Evolutionary conservation across 2,329 filamentous ascomycete species (phyloP), one percentile per base, ranked within the genome.

Genomic region (Madurella fahalii): DNA sequence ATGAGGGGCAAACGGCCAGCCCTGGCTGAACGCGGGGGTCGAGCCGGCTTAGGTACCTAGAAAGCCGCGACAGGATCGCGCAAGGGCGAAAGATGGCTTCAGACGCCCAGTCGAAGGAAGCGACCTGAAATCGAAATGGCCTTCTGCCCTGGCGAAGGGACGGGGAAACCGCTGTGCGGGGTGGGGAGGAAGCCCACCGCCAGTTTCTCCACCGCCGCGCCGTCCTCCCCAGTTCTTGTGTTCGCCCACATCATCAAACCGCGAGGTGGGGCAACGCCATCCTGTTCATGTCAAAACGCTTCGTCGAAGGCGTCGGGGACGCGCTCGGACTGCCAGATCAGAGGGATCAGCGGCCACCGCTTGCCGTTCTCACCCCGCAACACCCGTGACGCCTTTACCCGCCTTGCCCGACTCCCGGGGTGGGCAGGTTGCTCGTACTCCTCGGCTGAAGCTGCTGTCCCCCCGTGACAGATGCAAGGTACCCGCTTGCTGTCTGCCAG

Each of bases 381-480:
- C 16, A 40, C 49, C 39, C 41, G 50, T 41, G 43, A 49, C 50
- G 55, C 32, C 49, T 58, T 63, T 61, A 62, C 53, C 61, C 61
- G 58, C 54, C 43, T 58, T 54, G 50, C 44, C 45, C 47, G 47
- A 55, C 16, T 41, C 25, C 50, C 42, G 45, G 47, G 37, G 47
- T 30, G 43, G 45, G 40, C 25, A 42, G 44, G 44, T 44, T 30
- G 50, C 50, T 41, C 44, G 37, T 39, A 7, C 52, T 46, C 57
- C 58, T 60, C 61, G 62, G 61, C 59, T 64, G 56, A 59, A 57
- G 54, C 40, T 25, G 17, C 52, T 45, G 57, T 57, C 32, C 52
- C 18, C 47, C 50, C 58, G 52, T 56, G 56, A 52, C 42, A 54
- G 50, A 61, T 63, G 61, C 61, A 63, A 63, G 60, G 61, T 62